Conservation (phyloP, 169 alveolate species). For the Hepatocystis sp. region DNA sequence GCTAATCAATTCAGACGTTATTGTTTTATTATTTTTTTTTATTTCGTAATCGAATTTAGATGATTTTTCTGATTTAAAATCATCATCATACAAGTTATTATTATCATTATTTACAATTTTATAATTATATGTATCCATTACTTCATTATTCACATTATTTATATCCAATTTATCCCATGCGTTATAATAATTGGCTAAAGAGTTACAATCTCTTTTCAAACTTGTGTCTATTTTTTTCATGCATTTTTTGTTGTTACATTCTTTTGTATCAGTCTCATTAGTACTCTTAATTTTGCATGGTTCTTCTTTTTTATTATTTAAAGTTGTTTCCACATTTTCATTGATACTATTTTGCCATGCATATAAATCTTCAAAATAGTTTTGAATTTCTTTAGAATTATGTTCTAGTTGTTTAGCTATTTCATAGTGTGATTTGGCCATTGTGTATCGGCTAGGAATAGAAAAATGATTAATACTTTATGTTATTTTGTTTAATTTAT, state of each 20-base stretch:
- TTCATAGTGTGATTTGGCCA: slow-evolving; percentile 69
- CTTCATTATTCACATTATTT: slow-evolving; percentile 13
- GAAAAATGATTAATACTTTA: no score
- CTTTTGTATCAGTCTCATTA: background rate
- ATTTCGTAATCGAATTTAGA: background rate
- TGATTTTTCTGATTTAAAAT: background rate
- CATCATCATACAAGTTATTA: background rate
- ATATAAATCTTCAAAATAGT: slow-evolving; percentile 73
- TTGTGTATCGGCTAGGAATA: background rate
- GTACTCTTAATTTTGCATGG: background rate
- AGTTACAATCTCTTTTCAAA: slow-evolving; percentile 47
- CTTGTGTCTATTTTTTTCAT: background rate
- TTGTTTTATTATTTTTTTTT: no score
- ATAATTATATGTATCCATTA: background rate
- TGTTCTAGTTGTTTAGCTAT: slow-evolving; percentile 73
- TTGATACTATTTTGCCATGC: slow-evolving; percentile 58
- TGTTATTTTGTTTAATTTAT: no score
- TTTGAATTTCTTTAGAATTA: slow-evolving; percentile 61
- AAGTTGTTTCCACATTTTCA: background rate
- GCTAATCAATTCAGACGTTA: background rate
- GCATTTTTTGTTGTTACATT: background rate
- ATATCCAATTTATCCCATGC: slow-evolving; percentile 66
- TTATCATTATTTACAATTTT: background rate
- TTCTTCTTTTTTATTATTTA: background rate
- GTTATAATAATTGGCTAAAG: slow-evolving; percentile 34